Percentiles rank a stretch among this genome's conserved stretches.
phyloP scores from a whole-genome alignment of 2,329 filamentous ascomycete genomes.

The Colletotrichum orbiculare region DNA sequence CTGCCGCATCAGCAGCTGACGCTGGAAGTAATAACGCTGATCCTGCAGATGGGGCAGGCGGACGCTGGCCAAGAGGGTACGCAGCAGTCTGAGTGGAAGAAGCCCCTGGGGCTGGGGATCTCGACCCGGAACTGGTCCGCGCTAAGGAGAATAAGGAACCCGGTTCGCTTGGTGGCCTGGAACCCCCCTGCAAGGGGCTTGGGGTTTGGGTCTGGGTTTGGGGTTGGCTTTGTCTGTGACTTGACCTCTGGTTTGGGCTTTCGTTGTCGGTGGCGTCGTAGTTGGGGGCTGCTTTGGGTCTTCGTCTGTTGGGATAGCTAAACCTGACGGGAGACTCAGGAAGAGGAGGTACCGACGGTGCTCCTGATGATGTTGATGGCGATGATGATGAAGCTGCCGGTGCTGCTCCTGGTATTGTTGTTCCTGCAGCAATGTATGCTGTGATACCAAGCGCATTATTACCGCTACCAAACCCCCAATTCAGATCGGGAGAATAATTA shows the following conservation, averaged over 20 bases:
- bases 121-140: conserved; percentile 30
- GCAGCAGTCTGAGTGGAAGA: conserved; percentile 27
- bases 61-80: conserved; percentile 16
- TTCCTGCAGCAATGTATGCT: conserved; percentile 3
- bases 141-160: conserved; percentile 35
- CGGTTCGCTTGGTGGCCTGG: conserved; percentile 33
- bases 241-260: no score
- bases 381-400: no score
- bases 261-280: neutral
- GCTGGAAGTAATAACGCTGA: conserved; percentile 34
- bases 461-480: neutral
- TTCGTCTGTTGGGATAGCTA: conserved; percentile 34
- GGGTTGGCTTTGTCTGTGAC: no score
- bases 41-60: conserved; percentile 32
- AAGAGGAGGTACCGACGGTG: neutral
- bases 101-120: conserved; percentile 32
- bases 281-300: conserved; percentile 33
- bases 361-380: no score
- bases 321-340: conserved; percentile 33
- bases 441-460: neutral
- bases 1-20: conserved; percentile 33
- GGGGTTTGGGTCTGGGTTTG: neutral
- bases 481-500: no score
- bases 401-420: neutral
- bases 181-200: conserved; percentile 33